Evolutionary conservation across 495 filamentous ascomycete species (phyloP), one percentile per base, ranked within the genome.

Genomic region (Beverwykella pulmonaria): DNA sequence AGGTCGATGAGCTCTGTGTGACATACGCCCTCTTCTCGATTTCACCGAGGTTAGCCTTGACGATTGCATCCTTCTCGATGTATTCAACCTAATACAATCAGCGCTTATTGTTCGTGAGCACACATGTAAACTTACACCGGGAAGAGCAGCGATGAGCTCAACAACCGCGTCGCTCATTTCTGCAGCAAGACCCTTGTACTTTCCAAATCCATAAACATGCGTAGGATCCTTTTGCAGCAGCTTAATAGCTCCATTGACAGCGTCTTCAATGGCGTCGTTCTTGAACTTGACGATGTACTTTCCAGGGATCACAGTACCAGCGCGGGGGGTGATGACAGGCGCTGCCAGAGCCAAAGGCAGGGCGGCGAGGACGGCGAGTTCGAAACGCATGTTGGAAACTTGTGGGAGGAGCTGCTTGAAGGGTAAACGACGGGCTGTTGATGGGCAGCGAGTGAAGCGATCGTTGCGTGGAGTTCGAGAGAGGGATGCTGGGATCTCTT

Each of bases 211-310:
- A 47, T 61, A 72, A 2, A 53, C 41, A 19, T 71, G 68, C 3
- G 59, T 57, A n/a, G 64, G 61, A 8, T 22, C 50, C 23, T 59
- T 55, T 2, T 32, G 17, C 10, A 70, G 39, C 1, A 67, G 34
- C 1, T 22, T 20, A 15, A 68, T 12, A 19, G 65, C 63, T 10
- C 23, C 30, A 7, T 65, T 50, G 41, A 68, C 27, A 44, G 50
- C 10, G 3, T 44, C 53, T 20, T 63, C 27, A 22, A 61, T 30
- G 2, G 44, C 59, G 14, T 67, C 55, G 29, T 58, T 32, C 64
- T 71, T 71, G 15, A 73, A 22, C 64, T 66, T 66, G 57, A 71
- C 61, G 54, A 73, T 71, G 57, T 71, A 73, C 53, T 73, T 68
- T 8, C 61, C 65, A 1, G 64, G 64, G 53, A 71, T 67, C 19